phyloP scores from a whole-genome alignment of 345 rosid species.

The Psidium friedrichsthalianum region DNA sequence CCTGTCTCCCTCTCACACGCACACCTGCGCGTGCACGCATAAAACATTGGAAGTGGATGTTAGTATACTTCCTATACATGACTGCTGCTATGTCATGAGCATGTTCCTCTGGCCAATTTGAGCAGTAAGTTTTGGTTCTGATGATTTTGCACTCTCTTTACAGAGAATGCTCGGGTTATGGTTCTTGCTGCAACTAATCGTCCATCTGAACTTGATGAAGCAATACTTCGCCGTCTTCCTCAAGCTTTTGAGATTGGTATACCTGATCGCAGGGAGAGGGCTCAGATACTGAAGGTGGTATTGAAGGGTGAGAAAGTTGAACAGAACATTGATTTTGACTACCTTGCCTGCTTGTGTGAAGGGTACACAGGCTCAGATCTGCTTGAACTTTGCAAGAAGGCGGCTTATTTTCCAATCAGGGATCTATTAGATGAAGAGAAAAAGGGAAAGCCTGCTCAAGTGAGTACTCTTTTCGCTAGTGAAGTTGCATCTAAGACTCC shows the following conservation, averaged over 20 bases:
- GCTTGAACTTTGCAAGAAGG: slow-evolving; percentile 93
- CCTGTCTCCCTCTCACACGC: background rate
- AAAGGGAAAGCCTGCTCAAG: slow-evolving; percentile 52
- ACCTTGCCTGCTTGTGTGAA: slow-evolving; percentile 58
- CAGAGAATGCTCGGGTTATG: slow-evolving; percentile 92
- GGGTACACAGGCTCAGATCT: slow-evolving; percentile 94
- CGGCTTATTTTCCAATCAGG: slow-evolving; percentile 84
- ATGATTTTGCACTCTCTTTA: background rate
- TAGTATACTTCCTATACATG: background rate
- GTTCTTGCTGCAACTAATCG: slow-evolving; percentile 98
- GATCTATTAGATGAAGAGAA: slow-evolving; percentile 75
- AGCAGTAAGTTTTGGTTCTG: background rate
- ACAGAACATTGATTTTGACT: slow-evolving; percentile 48
- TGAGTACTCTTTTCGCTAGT: slow-evolving; percentile 20
- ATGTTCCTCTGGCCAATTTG: background rate
- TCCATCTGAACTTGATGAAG: slow-evolving; percentile 98
- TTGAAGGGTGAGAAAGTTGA: slow-evolving; percentile 74
- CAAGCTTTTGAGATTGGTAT: slow-evolving; percentile 96
- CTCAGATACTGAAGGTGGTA: slow-evolving; percentile 72
- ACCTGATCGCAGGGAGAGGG: slow-evolving; percentile 67
- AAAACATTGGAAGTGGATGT: background rate
- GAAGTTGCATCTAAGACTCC: background rate
- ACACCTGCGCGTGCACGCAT: background rate
- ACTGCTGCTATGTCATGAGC: background rate
- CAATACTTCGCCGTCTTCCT: slow-evolving; percentile 87